Evolutionary conservation across 2,329 filamentous ascomycete genomes (phyloP).

Genomic region (Amphichorda felina): DNA sequence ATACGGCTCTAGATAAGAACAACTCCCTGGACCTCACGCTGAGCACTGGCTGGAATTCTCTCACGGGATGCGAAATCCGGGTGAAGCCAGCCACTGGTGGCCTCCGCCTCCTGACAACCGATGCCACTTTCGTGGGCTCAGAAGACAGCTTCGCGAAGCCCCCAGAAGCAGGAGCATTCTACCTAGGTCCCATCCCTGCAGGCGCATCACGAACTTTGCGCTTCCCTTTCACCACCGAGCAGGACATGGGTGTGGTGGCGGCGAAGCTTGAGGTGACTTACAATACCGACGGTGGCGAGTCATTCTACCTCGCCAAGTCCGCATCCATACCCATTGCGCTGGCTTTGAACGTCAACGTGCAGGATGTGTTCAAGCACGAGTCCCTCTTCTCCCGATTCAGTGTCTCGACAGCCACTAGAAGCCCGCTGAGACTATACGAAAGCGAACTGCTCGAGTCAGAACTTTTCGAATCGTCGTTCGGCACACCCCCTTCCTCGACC

Average conservation of each 20-base stretch:
- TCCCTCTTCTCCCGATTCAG: slow-evolving; percentile 83
- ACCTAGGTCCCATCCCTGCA: slow-evolving; percentile 32
- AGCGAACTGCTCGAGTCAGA: slow-evolving; percentile 62
- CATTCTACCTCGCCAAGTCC: slow-evolving; percentile 20
- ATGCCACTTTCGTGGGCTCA: slow-evolving; percentile 37
- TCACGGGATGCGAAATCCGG: slow-evolving; percentile 45
- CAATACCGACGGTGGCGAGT: slow-evolving; percentile 48
- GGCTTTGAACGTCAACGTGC: slow-evolving; percentile 87
- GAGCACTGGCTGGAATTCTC: slow-evolving; percentile 61
- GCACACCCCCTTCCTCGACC: slow-evolving; percentile 35
- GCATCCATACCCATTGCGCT: slow-evolving; percentile 64
- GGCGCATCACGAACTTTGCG: slow-evolving; percentile 42
- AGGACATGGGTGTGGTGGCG: slow-evolving; percentile 57
- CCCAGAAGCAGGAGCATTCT: slow-evolving; percentile 40
- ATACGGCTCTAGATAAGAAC: slow-evolving; percentile 69
- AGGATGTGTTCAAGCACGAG: slow-evolving; percentile 83
- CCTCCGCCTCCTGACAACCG: slow-evolving; percentile 48
- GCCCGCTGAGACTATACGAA: slow-evolving; percentile 62
- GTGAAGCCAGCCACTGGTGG: slow-evolving; percentile 55
- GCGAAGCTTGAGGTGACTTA: slow-evolving; percentile 70
- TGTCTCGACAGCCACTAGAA: slow-evolving; percentile 65
- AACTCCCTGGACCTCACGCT: slow-evolving; percentile 67
- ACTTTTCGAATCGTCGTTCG: slow-evolving; percentile 53
- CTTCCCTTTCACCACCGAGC: slow-evolving; percentile 77
- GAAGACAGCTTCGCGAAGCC: slow-evolving; percentile 27